Evolutionary conservation across 148 eudicot species (phyloP).

Genomic region (Fallopia convolvulus): DNA sequence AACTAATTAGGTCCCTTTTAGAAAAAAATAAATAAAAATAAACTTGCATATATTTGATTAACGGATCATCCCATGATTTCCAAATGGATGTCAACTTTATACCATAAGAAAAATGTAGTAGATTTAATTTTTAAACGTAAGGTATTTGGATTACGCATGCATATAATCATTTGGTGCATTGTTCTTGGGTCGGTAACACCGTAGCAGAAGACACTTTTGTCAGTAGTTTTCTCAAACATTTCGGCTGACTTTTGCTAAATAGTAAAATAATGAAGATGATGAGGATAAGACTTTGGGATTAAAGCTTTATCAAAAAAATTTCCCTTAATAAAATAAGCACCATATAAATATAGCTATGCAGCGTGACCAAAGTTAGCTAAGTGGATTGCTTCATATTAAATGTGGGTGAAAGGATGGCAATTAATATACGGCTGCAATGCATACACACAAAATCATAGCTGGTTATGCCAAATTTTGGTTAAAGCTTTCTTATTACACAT

Average conservation of each 20-base stretch:
- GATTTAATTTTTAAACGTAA: not conserved
- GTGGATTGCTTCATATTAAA: too few species aligned
- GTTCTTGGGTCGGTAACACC: constrained; percentile 2
- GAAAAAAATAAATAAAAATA: too few species aligned
- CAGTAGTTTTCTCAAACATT: not conserved
- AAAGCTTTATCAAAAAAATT: not conserved
- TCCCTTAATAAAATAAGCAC: not conserved
- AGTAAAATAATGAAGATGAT: not conserved
- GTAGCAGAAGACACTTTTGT: not conserved
- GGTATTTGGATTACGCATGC: not conserved
- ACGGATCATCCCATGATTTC: too few species aligned
- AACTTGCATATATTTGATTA: too few species aligned
- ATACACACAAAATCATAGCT: too few species aligned
- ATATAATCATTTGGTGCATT: constrained; percentile 4
- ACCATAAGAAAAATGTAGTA: not conserved
- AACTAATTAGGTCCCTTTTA: not conserved
- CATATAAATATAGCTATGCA: too few species aligned
- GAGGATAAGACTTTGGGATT: not conserved
- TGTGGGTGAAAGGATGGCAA: too few species aligned
- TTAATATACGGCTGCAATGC: too few species aligned
- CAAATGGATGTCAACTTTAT: not conserved
- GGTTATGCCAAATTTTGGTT: too few species aligned
- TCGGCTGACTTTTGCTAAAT: constrained; percentile 2
- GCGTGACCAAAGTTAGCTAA: too few species aligned
- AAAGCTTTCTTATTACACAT: too few species aligned